These are phyloP conservation scores for Vigna unguiculata DNA, from an alignment of 306 rosid species.

Conservation along the genomic window DNA sequence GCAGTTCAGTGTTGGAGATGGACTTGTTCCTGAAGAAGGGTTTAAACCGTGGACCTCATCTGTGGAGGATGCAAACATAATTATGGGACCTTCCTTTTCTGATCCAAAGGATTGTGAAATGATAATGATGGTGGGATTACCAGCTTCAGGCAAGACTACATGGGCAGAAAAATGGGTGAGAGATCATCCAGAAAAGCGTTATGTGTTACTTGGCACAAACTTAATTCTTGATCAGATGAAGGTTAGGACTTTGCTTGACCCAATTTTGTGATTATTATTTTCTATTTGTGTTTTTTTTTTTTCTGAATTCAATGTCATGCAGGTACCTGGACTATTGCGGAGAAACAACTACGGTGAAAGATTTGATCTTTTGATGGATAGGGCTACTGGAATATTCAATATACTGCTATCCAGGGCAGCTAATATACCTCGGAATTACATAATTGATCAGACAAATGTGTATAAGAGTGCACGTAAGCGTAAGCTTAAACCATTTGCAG, in stretches of 20 bases:
- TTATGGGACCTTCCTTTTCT: conserved; percentile 53
- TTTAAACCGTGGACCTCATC: conserved; percentile 63
- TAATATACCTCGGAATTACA: too few species aligned
- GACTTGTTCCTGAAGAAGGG: conserved; percentile 57
- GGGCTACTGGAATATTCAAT: too few species aligned
- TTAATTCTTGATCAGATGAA: too few species aligned
- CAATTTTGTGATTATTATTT: too few species aligned
- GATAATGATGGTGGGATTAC: conserved; percentile 69
- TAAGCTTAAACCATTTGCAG: conserved; percentile 60
- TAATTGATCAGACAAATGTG: conserved; percentile 67
- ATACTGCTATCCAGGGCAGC: too few species aligned
- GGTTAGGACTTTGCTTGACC: too few species aligned
- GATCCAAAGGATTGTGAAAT: conserved; percentile 57
- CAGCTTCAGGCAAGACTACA: conserved; percentile 71
- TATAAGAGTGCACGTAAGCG: conserved; percentile 64
- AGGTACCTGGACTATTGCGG: too few species aligned
- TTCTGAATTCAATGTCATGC: too few species aligned
- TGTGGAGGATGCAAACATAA: conserved; percentile 49
- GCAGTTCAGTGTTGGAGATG: conserved; percentile 70
- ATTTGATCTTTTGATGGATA: too few species aligned
- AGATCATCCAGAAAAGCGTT: conserved; percentile 63
- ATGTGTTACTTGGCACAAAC: conserved; percentile 19
- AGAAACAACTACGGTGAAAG: too few species aligned
- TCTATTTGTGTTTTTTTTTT: too few species aligned
- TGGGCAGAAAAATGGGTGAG: conserved; percentile 70